A percentile compares a stretch with the other conserved stretches of the same genome.
Conservation (phyloP, 1,284 basidiomycete genomes). For the Marasmius sp. region DNA sequence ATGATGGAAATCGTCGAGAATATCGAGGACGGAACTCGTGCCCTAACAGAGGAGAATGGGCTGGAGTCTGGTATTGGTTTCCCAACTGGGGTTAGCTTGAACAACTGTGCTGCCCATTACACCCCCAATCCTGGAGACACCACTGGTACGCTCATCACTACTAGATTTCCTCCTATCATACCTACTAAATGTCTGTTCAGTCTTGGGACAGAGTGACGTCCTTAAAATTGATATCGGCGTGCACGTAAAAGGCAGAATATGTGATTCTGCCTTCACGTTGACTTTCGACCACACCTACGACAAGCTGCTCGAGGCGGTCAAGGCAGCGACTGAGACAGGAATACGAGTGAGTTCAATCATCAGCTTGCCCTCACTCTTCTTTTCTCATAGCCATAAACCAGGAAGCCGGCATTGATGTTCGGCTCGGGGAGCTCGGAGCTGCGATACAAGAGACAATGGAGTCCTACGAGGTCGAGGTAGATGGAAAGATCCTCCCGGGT, state of each 20-base stretch:
- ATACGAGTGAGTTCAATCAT: conserved; percentile 53
- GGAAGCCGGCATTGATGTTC: conserved; percentile 97
- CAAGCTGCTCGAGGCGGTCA: conserved; percentile 87
- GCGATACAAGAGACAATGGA: conserved; percentile 99
- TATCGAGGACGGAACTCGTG: conserved; percentile 90
- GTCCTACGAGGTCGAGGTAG: conserved; percentile 93
- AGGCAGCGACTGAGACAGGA: conserved; percentile 92
- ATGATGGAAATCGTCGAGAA: conserved; percentile 94
- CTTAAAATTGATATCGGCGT: conserved; percentile 98
- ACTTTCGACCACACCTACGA: conserved; percentile 90
- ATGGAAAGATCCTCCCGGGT: conserved; percentile 87
- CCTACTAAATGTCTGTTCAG: not conserved
- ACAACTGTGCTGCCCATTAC: conserved; percentile 96
- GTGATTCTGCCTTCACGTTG: conserved; percentile 96
- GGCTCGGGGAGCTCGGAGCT: conserved; percentile 90
- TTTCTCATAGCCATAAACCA: conserved; percentile 27
- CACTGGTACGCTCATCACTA: conserved; percentile 51
- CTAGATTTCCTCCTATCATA: not conserved
- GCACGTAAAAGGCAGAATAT: conserved; percentile 92
- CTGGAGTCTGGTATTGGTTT: conserved; percentile 89
- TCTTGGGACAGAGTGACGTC: conserved; percentile 64
- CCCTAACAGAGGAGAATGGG: conserved; percentile 90
- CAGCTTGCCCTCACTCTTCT: not conserved
- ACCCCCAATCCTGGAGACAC: conserved; percentile 96
- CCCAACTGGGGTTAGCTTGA: conserved; percentile 95